phyloP scores from a whole-genome alignment of 768 basidiomycete genomes.

The Macrolepiota albuminosa region DNA sequence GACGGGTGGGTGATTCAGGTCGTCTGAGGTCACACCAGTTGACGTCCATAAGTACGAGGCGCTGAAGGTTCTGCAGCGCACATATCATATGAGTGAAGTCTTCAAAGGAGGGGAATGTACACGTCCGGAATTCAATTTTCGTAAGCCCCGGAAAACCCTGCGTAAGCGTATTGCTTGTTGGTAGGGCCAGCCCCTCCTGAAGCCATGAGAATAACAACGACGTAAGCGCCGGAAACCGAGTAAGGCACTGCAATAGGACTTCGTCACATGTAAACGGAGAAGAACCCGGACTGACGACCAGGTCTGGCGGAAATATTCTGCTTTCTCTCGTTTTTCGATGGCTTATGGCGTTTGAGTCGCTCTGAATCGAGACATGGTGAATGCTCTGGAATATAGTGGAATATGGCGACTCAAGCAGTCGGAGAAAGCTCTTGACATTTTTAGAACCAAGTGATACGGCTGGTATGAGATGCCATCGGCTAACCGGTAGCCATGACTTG shows the following conservation, averaged over 20 bases:
- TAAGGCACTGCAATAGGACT: slow-evolving; percentile 7
- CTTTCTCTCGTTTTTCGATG: slow-evolving; percentile 12
- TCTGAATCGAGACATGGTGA: slow-evolving; percentile 16
- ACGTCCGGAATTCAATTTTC: slow-evolving; percentile 22
- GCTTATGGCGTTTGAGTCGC: slow-evolving; percentile 15
- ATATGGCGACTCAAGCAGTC: slow-evolving; percentile 13
- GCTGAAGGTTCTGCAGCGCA: slow-evolving; percentile 16
- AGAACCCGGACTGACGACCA: background rate
- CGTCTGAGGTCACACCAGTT: slow-evolving; percentile 17
- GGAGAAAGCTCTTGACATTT: slow-evolving; percentile 13
- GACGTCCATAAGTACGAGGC: slow-evolving; percentile 19
- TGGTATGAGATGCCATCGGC: slow-evolving; percentile 14
- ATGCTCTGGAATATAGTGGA: slow-evolving; percentile 13
- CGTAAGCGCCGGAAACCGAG: slow-evolving; percentile 14
- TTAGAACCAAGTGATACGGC: slow-evolving; percentile 12
- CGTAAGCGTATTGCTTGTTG: slow-evolving; percentile 5
- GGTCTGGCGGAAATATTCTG: slow-evolving; percentile 10
- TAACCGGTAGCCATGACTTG: slow-evolving; percentile 15
- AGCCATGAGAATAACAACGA: slow-evolving; percentile 17
- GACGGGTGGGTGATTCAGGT: slow-evolving; percentile 4
- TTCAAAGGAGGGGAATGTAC: slow-evolving; percentile 19
- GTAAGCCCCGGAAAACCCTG: slow-evolving; percentile 16
- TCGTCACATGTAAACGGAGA: slow-evolving; percentile 10
- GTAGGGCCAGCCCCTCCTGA: slow-evolving; percentile 9
- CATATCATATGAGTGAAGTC: slow-evolving; percentile 18